These are phyloP conservation scores for Chernovozyma aurita DNA, from an alignment of 1,139 yeast genomes.

Conservation along the genomic window DNA sequence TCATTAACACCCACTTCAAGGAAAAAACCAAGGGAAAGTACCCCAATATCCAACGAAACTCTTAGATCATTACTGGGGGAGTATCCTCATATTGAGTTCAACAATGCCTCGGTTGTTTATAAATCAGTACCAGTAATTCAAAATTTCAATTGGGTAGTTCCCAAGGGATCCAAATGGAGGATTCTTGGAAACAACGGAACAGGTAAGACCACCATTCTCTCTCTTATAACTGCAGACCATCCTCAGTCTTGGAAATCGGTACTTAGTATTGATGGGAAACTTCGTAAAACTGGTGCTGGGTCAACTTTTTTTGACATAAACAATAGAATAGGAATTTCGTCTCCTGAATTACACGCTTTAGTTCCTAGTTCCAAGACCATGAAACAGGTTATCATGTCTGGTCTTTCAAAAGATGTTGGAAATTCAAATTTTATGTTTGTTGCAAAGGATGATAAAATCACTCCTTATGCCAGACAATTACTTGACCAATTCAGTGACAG, in stretches of 20 bases:
- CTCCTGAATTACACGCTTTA: constrained; percentile 88
- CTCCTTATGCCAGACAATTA: constrained; percentile 14
- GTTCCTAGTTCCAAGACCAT: constrained; percentile 59
- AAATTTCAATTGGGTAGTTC: constrained; percentile 62
- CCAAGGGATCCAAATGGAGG: constrained; percentile 80
- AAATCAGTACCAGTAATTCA: constrained; percentile 56
- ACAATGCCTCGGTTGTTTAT: constrained; percentile 63
- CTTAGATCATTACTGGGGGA: not conserved
- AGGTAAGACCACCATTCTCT: constrained; percentile 84
- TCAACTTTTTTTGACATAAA: constrained; percentile 77
- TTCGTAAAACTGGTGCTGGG: constrained; percentile 67
- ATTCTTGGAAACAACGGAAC: constrained; percentile 86
- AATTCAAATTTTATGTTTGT: constrained; percentile 39
- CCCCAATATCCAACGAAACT: constrained; percentile 2
- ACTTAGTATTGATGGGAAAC: constrained; percentile 58
- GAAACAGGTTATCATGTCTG: constrained; percentile 64
- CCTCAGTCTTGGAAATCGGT: constrained; percentile 91
- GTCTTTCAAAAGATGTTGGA: constrained; percentile 57
- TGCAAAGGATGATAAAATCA: constrained; percentile 14
- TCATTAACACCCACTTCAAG: too few species aligned
- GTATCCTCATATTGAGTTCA: constrained; percentile 49
- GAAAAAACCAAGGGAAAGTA: constrained; percentile 2
- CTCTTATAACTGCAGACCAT: constrained; percentile 88
- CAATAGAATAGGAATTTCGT: constrained; percentile 73
- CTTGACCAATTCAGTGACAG: constrained; percentile 21